These are phyloP conservation scores for Yamadazyma atlantica DNA, from an alignment of 1,139 yeast genomes.

Conservation along the genomic window DNA sequence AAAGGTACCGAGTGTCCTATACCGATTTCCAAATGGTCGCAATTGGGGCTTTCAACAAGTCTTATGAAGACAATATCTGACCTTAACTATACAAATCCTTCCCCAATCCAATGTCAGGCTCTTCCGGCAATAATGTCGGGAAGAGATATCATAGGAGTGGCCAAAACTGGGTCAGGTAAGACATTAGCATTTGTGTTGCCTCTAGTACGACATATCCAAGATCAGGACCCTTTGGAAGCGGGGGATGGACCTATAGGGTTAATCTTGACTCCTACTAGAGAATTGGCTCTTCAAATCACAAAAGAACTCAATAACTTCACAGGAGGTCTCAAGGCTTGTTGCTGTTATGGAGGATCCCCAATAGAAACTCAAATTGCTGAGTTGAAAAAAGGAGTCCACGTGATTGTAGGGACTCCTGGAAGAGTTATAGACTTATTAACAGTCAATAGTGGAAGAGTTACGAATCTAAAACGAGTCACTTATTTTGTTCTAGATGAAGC, in stretches of 20 bases:
- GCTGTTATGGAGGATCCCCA: slow-evolving; percentile 95
- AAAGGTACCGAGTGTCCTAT: slow-evolving; percentile 58
- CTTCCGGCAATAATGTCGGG: slow-evolving; percentile 91
- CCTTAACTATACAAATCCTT: slow-evolving; percentile 61
- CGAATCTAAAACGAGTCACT: slow-evolving; percentile 68
- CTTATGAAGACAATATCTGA: slow-evolving; percentile 52
- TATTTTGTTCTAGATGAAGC: slow-evolving; percentile 93
- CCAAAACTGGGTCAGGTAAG: slow-evolving; percentile 96
- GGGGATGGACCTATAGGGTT: slow-evolving; percentile 78
- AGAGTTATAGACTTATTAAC: slow-evolving; percentile 86
- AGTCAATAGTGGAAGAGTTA: slow-evolving; percentile 77
- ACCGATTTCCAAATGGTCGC: slow-evolving; percentile 80
- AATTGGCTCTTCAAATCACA: slow-evolving; percentile 81
- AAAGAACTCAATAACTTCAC: slow-evolving; percentile 66
- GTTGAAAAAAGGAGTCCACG: slow-evolving; percentile 73
- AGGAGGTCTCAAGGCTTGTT: slow-evolving; percentile 46
- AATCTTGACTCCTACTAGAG: slow-evolving; percentile 90
- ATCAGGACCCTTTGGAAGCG: slow-evolving; percentile 55
- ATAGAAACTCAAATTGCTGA: slow-evolving; percentile 81
- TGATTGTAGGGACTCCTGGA: slow-evolving; percentile 95
- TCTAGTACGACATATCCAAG: slow-evolving; percentile 75
- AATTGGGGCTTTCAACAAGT: slow-evolving; percentile 69
- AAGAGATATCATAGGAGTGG: slow-evolving; percentile 87
- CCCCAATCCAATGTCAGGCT: slow-evolving; percentile 90
- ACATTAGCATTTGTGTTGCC: slow-evolving; percentile 88